These are phyloP conservation scores for Populus pruinosa DNA, from an alignment of 345 rosid genomes.

Conservation along the genomic window DNA sequence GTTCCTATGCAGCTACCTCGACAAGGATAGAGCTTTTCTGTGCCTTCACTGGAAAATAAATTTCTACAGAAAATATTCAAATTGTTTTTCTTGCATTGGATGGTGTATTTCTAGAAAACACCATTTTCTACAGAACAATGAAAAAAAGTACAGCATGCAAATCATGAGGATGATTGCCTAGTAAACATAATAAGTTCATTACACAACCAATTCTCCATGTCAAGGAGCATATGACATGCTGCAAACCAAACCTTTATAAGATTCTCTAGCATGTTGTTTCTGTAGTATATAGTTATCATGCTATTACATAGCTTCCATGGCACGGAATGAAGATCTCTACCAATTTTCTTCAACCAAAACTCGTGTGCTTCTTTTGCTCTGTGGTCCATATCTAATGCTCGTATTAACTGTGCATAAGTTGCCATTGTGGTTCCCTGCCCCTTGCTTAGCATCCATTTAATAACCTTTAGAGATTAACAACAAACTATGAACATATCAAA, in stretches of 20 bases:
- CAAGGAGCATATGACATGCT: background rate
- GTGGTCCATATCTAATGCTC: conserved; percentile 84
- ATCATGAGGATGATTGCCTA: background rate
- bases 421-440: conserved; percentile 94
- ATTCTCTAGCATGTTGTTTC: conserved; percentile 75
- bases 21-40: background rate
- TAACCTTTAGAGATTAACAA: conserved; percentile 41
- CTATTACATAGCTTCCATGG: conserved; percentile 78
- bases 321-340: conserved; percentile 77
- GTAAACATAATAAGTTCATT: background rate
- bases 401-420: conserved; percentile 62
- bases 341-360: conserved; percentile 75
- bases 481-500: background rate
- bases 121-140: background rate
- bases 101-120: background rate
- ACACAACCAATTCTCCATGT: background rate
- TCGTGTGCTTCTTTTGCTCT: conserved; percentile 85
- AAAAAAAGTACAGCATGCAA: background rate
- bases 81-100: background rate
- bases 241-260: conserved; percentile 59
- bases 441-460: conserved; percentile 98
- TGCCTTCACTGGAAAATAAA: background rate
- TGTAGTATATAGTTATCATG: conserved; percentile 73
- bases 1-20: background rate
- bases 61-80: background rate